Evolutionary conservation across 2,329 filamentous ascomycete species (phyloP), one percentile per base, ranked within the genome.

Genomic region (Bisporella sp.): DNA sequence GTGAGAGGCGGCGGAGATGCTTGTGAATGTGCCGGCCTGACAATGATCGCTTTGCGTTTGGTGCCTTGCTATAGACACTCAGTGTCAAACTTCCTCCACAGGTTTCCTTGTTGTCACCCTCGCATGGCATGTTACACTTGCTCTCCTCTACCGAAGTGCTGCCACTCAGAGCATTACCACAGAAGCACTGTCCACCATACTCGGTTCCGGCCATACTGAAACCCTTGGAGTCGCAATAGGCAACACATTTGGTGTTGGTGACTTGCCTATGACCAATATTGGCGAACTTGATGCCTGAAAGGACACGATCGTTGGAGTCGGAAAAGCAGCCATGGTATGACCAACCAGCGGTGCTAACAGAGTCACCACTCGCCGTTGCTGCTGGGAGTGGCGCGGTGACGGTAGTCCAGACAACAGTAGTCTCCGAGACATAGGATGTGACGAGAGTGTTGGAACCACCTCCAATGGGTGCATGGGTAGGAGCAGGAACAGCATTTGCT

Each of bases 61-160:
- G 8, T n/a, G n/a, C 9, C 41, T n/a, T 43, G 9, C 9, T 43
- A 59, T 71, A 78, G 49, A 76, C 68, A 50, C 66, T 72, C 46
- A 78, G 65, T 7, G 70, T 67, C 65, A 69, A 69, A 48, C 62
- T 54, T 12, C 77, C 78, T 44, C 78, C 79, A 57, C 79, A 82
- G 5, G 68, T 67, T 59, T 78, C 66, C 8, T 59, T 62, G 1
- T 54, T 53, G 55, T 78, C 72, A 28, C 75, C 78, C 47, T 72
- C 69, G 60, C 79, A 82, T 1, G 72, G 64, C 58, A 70, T 73
- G 41, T 64, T 63, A 65, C 79, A 82, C 9, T 60, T 56, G 6
- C 61, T 64, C 4, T 75, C 73, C 42, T 71, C 69, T 13, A 79
- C 59, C 54, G 68, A 66, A 45, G 68, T 62, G 31, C 67, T 70